Evolutionary conservation across 2,329 filamentous ascomycete species (phyloP).

Genomic region (Pseudocercospora fuligena): DNA sequence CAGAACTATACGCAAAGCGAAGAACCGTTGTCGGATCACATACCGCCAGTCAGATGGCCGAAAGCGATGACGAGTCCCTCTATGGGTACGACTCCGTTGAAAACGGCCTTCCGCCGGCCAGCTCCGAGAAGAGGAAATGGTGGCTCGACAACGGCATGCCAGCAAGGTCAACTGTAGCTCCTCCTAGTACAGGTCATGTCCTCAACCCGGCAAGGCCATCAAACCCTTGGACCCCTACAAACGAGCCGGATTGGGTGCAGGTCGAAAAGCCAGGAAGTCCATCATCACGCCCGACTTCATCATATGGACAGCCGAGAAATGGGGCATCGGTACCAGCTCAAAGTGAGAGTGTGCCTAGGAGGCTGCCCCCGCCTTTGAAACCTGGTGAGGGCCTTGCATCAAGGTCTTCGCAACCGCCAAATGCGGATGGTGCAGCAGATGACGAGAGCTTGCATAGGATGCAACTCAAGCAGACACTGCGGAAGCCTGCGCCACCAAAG

Average conservation of each 20-base stretch:
- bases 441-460: slow-evolving; percentile 18
- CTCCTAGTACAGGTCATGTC: slow-evolving; percentile 65
- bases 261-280: slow-evolving; percentile 41
- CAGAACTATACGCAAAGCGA: slow-evolving; percentile 72
- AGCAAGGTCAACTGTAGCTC: slow-evolving; percentile 72
- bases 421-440: slow-evolving; percentile 14
- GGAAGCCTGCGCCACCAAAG: slow-evolving; percentile 43
- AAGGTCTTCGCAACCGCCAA: slow-evolving; percentile 8
- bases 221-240: slow-evolving; percentile 78
- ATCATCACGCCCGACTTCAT: slow-evolving; percentile 28
- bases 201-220: slow-evolving; percentile 75
- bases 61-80: slow-evolving; percentile 77
- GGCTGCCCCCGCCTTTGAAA: slow-evolving; percentile 25
- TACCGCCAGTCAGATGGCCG: slow-evolving; percentile 62
- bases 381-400: slow-evolving; percentile 5
- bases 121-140: slow-evolving; percentile 67
- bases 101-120: slow-evolving; percentile 70
- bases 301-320: slow-evolving; percentile 12
- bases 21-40: slow-evolving; percentile 69
- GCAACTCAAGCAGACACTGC: slow-evolving; percentile 34
- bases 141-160: slow-evolving; percentile 71
- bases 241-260: slow-evolving; percentile 83
- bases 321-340: background rate
- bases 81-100: slow-evolving; percentile 83
- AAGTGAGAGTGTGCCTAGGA: slow-evolving; percentile 23